phyloP scores from a whole-genome alignment of 2,329 filamentous ascomycete genomes.

The Clonostachys byssicola region DNA sequence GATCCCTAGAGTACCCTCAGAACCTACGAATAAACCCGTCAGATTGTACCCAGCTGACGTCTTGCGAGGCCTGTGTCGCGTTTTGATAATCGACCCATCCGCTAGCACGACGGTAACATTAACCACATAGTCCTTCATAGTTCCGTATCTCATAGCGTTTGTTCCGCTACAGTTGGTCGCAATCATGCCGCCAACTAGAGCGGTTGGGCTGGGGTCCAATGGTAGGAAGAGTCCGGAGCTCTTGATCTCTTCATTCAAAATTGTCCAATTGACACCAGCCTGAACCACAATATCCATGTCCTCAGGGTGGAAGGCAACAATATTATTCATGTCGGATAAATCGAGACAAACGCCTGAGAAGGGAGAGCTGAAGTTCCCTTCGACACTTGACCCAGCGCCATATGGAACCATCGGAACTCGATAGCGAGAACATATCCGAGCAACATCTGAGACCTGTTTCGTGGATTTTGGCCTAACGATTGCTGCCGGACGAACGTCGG shows the following conservation, averaged over 20 bases:
- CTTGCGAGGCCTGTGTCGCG: slow-evolving; percentile 61
- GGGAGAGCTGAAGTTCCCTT: slow-evolving; percentile 67
- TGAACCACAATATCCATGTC: slow-evolving; percentile 72
- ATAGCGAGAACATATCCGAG: slow-evolving; percentile 56
- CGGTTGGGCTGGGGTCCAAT: slow-evolving; percentile 62
- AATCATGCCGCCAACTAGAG: slow-evolving; percentile 55
- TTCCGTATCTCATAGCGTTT: slow-evolving; percentile 62
- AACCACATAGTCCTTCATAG: slow-evolving; percentile 74
- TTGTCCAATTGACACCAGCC: slow-evolving; percentile 64
- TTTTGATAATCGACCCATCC: slow-evolving; percentile 64
- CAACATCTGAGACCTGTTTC: slow-evolving; percentile 59
- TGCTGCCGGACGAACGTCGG: slow-evolving; percentile 57
- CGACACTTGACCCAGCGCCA: slow-evolving; percentile 68
- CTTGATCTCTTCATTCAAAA: slow-evolving; percentile 61
- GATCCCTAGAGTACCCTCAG: slow-evolving; percentile 67
- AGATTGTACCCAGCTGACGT: slow-evolving; percentile 70
- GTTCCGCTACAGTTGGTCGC: slow-evolving; percentile 64
- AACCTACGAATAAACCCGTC: slow-evolving; percentile 64
- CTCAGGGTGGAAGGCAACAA: slow-evolving; percentile 60
- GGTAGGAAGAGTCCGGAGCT: slow-evolving; percentile 63
- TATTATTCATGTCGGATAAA: slow-evolving; percentile 62
- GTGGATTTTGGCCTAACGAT: slow-evolving; percentile 62
- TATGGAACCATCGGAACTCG: slow-evolving; percentile 70
- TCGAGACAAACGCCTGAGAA: slow-evolving; percentile 67
- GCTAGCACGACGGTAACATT: slow-evolving; percentile 68